phyloP scores from a whole-genome alignment of 1,284 basidiomycete genomes.

The Takashimella koratensis region DNA sequence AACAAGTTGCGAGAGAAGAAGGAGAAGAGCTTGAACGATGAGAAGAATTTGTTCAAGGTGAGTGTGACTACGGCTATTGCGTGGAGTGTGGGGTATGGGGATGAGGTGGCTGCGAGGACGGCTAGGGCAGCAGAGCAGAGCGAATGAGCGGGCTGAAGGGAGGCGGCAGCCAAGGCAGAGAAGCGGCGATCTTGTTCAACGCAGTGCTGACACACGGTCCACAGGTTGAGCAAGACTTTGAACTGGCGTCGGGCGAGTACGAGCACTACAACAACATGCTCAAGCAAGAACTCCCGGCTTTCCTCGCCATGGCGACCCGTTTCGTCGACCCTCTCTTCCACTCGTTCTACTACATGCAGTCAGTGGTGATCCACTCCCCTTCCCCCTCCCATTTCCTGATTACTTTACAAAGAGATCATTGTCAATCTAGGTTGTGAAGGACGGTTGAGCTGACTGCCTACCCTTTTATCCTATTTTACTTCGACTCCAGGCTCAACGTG shows the following conservation, averaged over 20 bases:
- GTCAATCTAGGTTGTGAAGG: neutral
- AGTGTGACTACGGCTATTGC: slow-evolving; percentile 17
- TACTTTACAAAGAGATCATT: too few species aligned
- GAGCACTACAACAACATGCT: slow-evolving; percentile 91
- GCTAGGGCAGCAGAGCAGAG: neutral
- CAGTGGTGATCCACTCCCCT: slow-evolving; percentile 45
- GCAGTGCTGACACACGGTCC: neutral
- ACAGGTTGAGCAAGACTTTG: slow-evolving; percentile 98
- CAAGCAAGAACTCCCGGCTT: slow-evolving; percentile 88
- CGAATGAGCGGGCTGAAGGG: neutral
- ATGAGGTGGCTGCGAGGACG: neutral
- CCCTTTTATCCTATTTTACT: too few species aligned
- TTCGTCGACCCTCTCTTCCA: slow-evolving; percentile 97
- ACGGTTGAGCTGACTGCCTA: slow-evolving; percentile 1
- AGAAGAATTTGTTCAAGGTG: slow-evolving; percentile 93
- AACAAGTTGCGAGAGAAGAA: slow-evolving; percentile 97
- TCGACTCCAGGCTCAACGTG: slow-evolving; percentile 77
- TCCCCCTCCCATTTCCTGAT: too few species aligned
- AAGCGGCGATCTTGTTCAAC: too few species aligned
- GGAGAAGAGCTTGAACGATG: slow-evolving; percentile 86
- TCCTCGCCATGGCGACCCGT: slow-evolving; percentile 78
- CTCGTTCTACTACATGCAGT: slow-evolving; percentile 99
- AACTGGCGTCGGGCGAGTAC: slow-evolving; percentile 90
- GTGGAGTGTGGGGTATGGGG: slow-evolving; percentile 1
- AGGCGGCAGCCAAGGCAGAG: neutral